These are phyloP conservation scores for Ustilago xerochloae DNA, from an alignment of 1,284 basidiomycete genomes.

Conservation along the genomic window DNA sequence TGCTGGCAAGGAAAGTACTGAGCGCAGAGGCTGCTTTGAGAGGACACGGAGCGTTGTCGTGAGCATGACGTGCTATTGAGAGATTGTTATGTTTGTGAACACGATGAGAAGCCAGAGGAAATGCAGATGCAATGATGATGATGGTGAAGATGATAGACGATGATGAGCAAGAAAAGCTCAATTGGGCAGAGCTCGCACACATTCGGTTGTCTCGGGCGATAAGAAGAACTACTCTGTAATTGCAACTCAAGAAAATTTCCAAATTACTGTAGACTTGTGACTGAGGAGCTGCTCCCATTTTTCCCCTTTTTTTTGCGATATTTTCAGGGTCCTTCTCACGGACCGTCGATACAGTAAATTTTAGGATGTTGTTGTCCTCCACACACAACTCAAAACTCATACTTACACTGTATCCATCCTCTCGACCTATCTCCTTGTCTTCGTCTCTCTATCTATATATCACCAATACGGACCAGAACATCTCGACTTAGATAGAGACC, in stretches of 20 bases:
- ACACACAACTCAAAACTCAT: too few species aligned
- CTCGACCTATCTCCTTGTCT: neutral
- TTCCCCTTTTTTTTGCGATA: slow-evolving; percentile 8
- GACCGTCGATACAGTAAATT: too few species aligned
- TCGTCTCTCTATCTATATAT: neutral
- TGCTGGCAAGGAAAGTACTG: slow-evolving; percentile 6
- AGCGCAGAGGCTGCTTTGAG: slow-evolving; percentile 21
- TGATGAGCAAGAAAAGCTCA: slow-evolving; percentile 5
- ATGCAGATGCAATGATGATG: neutral
- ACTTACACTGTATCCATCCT: too few species aligned
- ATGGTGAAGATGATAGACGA: slow-evolving; percentile 10
- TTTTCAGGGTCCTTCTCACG: too few species aligned
- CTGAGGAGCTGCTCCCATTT: too few species aligned
- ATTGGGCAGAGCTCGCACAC: neutral
- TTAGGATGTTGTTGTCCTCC: slow-evolving; percentile 23
- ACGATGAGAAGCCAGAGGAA: neutral
- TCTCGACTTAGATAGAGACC: too few species aligned
- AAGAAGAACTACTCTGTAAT: slow-evolving; percentile 37
- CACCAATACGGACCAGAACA: neutral
- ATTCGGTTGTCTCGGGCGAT: slow-evolving; percentile 38
- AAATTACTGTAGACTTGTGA: too few species aligned
- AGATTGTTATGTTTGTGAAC: neutral
- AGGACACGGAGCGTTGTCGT: slow-evolving; percentile 13
- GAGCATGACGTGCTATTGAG: slow-evolving; percentile 15
- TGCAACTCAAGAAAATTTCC: neutral